phyloP scores from a whole-genome alignment of 805 yeast species.

The Starmerella gropengiesseri region DNA sequence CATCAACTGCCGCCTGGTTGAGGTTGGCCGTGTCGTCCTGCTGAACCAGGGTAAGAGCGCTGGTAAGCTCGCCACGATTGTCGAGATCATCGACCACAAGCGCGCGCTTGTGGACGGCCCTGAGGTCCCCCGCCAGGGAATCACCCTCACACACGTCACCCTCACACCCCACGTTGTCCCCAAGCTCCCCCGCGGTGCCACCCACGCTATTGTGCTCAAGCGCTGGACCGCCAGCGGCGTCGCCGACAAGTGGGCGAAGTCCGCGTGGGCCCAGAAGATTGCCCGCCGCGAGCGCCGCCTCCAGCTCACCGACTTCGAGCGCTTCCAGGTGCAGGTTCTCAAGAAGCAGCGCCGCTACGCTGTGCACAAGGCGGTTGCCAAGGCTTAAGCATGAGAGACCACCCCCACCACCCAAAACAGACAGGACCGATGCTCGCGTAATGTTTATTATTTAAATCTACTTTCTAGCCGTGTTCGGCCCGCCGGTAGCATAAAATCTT shows the following conservation, averaged over 20 bases:
- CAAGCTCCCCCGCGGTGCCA: slow-evolving; percentile 87
- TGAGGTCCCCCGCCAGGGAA: slow-evolving; percentile 85
- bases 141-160: slow-evolving; percentile 74
- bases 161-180: slow-evolving; percentile 86
- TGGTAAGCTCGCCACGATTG: slow-evolving; percentile 89
- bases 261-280: slow-evolving; percentile 97
- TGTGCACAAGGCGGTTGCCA: slow-evolving; percentile 92
- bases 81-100: slow-evolving; percentile 98
- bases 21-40: slow-evolving; percentile 97
- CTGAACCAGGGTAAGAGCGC: slow-evolving; percentile 62
- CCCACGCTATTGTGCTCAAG: slow-evolving; percentile 74
- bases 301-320: slow-evolving; percentile 90
- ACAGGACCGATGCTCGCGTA: slow-evolving; percentile 8
- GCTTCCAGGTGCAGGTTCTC: slow-evolving; percentile 97
- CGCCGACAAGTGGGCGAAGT: slow-evolving; percentile 79
- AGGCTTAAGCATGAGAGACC: slow-evolving; percentile 48
- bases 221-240: slow-evolving; percentile 88
- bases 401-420: background rate
- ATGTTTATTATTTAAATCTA: slow-evolving; percentile 8
- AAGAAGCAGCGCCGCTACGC: slow-evolving; percentile 95
- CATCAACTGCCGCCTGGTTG: slow-evolving; percentile 98
- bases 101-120: slow-evolving; percentile 98
- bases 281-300: slow-evolving; percentile 92
- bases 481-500: slow-evolving; percentile 7
- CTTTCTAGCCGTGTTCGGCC: slow-evolving; percentile 3